These are phyloP conservation scores for Zizania palustris DNA, from an alignment of 202 grass and related monocot species.

Conservation along the genomic window DNA sequence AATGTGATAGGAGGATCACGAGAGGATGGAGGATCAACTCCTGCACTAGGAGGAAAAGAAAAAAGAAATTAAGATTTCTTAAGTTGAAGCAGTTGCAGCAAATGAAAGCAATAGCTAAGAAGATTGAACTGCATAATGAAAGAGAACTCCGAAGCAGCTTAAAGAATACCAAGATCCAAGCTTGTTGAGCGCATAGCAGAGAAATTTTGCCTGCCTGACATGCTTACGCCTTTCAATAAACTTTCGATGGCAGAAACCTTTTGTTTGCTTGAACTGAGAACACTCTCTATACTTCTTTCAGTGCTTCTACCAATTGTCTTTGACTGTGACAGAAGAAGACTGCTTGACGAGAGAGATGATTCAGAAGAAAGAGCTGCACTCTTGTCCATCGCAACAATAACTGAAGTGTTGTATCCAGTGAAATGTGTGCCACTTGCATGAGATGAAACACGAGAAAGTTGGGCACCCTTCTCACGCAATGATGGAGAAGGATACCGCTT, in stretches of 20 bases:
- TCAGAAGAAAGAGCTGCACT: constrained; percentile 61
- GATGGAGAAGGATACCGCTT: constrained; percentile 75
- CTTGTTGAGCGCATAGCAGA: constrained; percentile 64
- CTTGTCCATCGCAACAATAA: constrained; percentile 93
- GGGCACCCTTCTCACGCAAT: constrained; percentile 61
- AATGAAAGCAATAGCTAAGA: constrained; percentile 10
- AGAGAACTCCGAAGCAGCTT: constrained; percentile 32
- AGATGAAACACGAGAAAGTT: constrained; percentile 62
- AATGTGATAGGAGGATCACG: constrained; percentile 56
- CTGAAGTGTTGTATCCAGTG: constrained; percentile 66
- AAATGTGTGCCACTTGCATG: constrained; percentile 55
- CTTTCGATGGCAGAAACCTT: constrained; percentile 92
- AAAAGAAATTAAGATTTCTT: constrained; percentile 33
- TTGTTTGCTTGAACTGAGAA: constrained; percentile 84
- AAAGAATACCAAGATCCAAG: constrained; percentile 79
- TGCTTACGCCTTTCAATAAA: constrained; percentile 70
- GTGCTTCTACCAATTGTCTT: constrained; percentile 57
- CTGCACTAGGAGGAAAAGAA: constrained; percentile 76
- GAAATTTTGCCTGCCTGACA: constrained; percentile 61
- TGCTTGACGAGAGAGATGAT: constrained; percentile 59
- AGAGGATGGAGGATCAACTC: constrained; percentile 73
- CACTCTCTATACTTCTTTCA: constrained; percentile 78
- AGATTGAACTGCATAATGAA: constrained; percentile 21
- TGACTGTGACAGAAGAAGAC: constrained; percentile 61
- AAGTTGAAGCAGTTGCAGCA: too few species aligned